Evolutionary conservation across 1,284 basidiomycete genomes (phyloP), one percentile per base, ranked within the genome.

Genomic region (Fistulina hepatica): DNA sequence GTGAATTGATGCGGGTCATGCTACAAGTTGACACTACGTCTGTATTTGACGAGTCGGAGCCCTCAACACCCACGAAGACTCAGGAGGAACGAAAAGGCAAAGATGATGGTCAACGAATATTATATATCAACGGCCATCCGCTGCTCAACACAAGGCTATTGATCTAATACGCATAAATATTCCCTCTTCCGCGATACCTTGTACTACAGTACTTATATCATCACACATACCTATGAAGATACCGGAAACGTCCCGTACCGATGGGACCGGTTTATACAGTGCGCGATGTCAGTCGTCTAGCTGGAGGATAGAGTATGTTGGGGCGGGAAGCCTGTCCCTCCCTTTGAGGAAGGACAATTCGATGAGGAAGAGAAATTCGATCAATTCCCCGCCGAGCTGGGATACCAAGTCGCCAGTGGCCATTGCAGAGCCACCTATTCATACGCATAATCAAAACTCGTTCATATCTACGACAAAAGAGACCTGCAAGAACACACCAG

Each of bases 321-420:
- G 90, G 23, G 89, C 91, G 52, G 91, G 77, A 40, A 97, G 72
- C 60, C 84, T 81, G 44, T 75, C 66, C 7, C 69, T 59, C 9
- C 84, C 89, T 48, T 90, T 78, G 52, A 97, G 76, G 67, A 90
- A 82, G 33, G 81, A 67, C 36, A 97, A 63, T 47, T 91, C 88
- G 47, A 97, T 82, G 56, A 97, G 81, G 65, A 98, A 98, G 49
- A 98, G 63, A 64, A 97, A 97, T 61, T 97, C 90, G 40, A 95
- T 60, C 21, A 84, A 83, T 48, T 79, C 81, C 40, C 81, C 90
- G 25, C 90, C 89, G 47, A 78, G 71, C 61, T 86, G 77, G 21
- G 72, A 65, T 43, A 98, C 79, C 19, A 99, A 81, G 49, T 95
- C 76, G 38, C 92, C 93, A 7, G 95, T 93, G 2, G 93, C 93